Evolutionary conservation across 805 yeast genomes (phyloP).

Genomic region (Saccharomyces paradoxus): DNA sequence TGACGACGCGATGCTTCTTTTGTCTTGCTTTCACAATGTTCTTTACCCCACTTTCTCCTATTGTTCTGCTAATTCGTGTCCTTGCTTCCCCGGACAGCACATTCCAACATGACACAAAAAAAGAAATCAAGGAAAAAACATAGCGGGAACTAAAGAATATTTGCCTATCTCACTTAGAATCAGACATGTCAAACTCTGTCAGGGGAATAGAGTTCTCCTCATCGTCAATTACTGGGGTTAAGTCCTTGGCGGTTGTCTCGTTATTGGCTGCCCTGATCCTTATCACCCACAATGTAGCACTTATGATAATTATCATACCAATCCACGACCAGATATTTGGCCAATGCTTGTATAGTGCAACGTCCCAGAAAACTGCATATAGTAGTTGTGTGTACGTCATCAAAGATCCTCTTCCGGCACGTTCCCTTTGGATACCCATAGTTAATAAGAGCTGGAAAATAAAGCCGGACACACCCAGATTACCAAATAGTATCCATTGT

Average conservation of each 20-base stretch:
- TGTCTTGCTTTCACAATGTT: background rate
- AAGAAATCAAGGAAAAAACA: background rate
- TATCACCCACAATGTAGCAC: constrained; percentile 56
- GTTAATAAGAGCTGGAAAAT: constrained; percentile 72
- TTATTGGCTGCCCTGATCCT: constrained; percentile 36
- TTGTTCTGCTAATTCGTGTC: background rate
- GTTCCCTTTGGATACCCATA: constrained; percentile 74
- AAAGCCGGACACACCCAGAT: constrained; percentile 73
- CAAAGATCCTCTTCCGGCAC: constrained; percentile 67
- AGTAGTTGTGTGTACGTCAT: constrained; percentile 71
- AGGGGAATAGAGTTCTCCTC: background rate
- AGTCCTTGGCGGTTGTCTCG: constrained; percentile 6
- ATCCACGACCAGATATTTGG: constrained; percentile 62
- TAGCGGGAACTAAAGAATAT: background rate
- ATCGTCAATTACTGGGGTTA: background rate
- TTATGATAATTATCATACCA: constrained; percentile 63
- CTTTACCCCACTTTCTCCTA: background rate
- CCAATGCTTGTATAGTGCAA: constrained; percentile 58
- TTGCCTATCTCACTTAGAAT: background rate
- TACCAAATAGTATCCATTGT: constrained; percentile 58
- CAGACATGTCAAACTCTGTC: background rate
- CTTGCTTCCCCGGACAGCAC: background rate
- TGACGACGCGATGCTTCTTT: background rate
- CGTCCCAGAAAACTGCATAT: constrained; percentile 72
- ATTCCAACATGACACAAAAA: background rate